A percentile compares a stretch with the other conserved stretches of the same genome.
Evolutionary conservation across 2,329 filamentous ascomycete genomes (phyloP).

Genomic region (Leptographium lundbergii): DNA sequence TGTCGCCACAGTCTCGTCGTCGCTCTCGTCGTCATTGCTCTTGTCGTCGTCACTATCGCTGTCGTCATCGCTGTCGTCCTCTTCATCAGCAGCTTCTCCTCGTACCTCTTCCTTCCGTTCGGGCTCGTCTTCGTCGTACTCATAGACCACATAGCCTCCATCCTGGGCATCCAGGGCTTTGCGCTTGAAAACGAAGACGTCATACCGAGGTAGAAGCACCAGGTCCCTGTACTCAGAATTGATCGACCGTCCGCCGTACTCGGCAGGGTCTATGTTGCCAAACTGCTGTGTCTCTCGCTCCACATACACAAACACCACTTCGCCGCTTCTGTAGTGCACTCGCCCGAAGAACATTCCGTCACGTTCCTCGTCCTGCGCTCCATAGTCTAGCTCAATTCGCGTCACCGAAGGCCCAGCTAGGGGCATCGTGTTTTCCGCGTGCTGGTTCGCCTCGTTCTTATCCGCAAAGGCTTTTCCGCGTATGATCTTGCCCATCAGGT

Average conservation of each 20-base stretch:
- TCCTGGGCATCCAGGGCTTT: background rate
- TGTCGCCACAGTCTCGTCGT: background rate
- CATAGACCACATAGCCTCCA: background rate
- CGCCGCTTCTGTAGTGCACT: background rate
- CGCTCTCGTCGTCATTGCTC: background rate
- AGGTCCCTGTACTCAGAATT: background rate
- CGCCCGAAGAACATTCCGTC: constrained; percentile 11
- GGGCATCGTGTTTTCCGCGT: constrained; percentile 1
- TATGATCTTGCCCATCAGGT: constrained; percentile 1
- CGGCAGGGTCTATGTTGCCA: constrained; percentile 5
- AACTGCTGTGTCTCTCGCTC: constrained; percentile 8
- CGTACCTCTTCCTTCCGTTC: background rate
- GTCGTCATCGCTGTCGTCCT: background rate
- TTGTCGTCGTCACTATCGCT: background rate
- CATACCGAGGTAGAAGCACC: constrained; percentile 4
- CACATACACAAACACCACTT: constrained; percentile 7
- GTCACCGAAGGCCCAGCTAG: background rate
- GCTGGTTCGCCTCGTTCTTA: constrained; percentile 9
- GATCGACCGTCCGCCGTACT: constrained; percentile 3
- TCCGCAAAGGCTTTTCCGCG: constrained; percentile 6
- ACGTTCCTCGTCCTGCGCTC: background rate
- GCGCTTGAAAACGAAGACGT: constrained; percentile 9
- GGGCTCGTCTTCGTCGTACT: constrained; percentile 3
- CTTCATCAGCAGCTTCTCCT: background rate
- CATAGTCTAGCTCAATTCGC: constrained; percentile 5